A percentile compares a stretch with the other conserved stretches of the same genome.
Evolutionary conservation across 306 rosid species (phyloP).

Genomic region (Trichosanthes cucumerina): DNA sequence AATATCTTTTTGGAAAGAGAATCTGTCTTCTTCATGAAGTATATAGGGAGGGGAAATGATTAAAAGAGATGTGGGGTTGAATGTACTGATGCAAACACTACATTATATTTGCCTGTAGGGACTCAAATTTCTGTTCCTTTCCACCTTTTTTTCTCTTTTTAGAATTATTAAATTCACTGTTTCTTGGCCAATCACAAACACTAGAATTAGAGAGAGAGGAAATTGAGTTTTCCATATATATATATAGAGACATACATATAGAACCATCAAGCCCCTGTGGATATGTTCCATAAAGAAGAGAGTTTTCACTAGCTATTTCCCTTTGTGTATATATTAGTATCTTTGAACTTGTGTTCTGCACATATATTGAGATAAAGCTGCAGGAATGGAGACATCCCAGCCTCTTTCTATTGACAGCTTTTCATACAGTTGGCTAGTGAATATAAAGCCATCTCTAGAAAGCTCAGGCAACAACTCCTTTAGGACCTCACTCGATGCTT

Average conservation of each 20-base stretch:
- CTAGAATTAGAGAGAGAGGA: conserved; percentile 58
- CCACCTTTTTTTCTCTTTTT: conserved; percentile 29
- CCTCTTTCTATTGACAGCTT: conserved; percentile 92
- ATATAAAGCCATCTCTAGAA: conserved; percentile 74
- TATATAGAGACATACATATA: not conserved
- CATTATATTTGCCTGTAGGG: conserved; percentile 65
- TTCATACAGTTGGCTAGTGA: conserved; percentile 89
- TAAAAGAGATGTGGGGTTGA: conserved; percentile 44
- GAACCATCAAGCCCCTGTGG: conserved; percentile 7
- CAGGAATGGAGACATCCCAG: conserved; percentile 71
- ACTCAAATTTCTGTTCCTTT: conserved; percentile 44
- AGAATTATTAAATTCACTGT: conserved; percentile 52
- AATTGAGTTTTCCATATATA: conserved; percentile 23
- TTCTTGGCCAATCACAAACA: conserved; percentile 69
- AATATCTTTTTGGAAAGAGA: conserved; percentile 24
- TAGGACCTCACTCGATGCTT: conserved; percentile 55
- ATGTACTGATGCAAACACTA: conserved; percentile 42
- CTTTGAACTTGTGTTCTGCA: conserved; percentile 4
- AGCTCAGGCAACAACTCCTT: conserved; percentile 51
- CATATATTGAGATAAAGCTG: conserved; percentile 11
- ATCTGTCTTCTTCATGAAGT: conserved; percentile 26
- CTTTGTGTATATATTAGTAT: conserved; percentile 15
- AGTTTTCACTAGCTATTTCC: conserved; percentile 16
- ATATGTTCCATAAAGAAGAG: conserved; percentile 29
- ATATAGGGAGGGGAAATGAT: conserved; percentile 37